Percentiles rank a stretch among this genome's conserved stretches.
phyloP scores from a whole-genome alignment of 2,329 filamentous ascomycete genomes.

The Penicillium sp. region DNA sequence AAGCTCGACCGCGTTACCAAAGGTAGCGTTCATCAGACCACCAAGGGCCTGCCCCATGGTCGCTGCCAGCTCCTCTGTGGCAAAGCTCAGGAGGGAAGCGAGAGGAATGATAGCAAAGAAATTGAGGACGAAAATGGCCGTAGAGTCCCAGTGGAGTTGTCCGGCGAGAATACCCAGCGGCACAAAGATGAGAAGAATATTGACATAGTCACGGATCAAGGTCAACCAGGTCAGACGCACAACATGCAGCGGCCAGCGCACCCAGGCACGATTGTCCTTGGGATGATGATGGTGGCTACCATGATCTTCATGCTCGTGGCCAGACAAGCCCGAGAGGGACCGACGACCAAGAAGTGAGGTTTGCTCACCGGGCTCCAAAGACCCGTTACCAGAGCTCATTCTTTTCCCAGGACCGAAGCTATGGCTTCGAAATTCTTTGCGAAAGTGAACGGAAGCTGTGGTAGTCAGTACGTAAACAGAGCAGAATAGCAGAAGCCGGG shows the following conservation, averaged over 20 bases:
- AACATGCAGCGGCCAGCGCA: constrained; percentile 41
- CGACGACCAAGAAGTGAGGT: constrained; percentile 32
- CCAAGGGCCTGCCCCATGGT: constrained; percentile 63
- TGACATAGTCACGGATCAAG: constrained; percentile 55
- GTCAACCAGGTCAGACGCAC: constrained; percentile 45
- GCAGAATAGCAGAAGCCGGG: constrained; percentile 1
- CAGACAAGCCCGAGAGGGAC: constrained; percentile 18
- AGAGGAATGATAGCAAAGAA: constrained; percentile 66
- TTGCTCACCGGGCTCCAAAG: constrained; percentile 34
- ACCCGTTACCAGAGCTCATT: constrained; percentile 37
- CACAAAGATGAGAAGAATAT: constrained; percentile 64
- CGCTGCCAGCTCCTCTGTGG: constrained; percentile 62
- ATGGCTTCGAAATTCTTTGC: constrained; percentile 30
- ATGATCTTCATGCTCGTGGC: constrained; percentile 17
- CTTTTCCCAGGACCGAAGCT: constrained; percentile 29
- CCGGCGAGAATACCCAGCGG: constrained; percentile 63
- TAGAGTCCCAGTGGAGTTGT: constrained; percentile 60
- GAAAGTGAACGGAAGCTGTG: constrained; percentile 29
- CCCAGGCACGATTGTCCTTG: constrained; percentile 39
- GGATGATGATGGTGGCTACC: constrained; percentile 28
- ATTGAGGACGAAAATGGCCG: constrained; percentile 62
- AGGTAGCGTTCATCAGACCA: constrained; percentile 65
- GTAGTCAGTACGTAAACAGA: not conserved
- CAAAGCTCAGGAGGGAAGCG: constrained; percentile 63
- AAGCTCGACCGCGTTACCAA: constrained; percentile 66